These are phyloP conservation scores for Nakaseomyces nivariensis DNA, from an alignment of 1,139 yeast species.

Conservation along the genomic window DNA sequence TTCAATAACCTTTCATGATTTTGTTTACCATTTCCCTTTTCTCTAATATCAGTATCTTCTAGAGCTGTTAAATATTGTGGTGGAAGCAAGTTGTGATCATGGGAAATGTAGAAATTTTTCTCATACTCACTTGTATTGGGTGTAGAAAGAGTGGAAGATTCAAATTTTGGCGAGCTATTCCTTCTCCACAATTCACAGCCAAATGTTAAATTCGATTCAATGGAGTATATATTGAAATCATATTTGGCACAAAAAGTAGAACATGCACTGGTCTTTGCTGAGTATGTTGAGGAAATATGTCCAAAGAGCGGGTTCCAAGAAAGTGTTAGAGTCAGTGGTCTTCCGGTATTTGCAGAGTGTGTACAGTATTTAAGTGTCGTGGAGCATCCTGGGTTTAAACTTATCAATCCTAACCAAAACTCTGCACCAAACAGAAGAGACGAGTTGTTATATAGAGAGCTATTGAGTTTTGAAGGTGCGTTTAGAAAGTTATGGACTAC, in stretches of 20 bases:
- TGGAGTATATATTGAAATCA: constrained; percentile 85
- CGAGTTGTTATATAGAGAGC: constrained; percentile 34
- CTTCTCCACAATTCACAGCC: constrained; percentile 74
- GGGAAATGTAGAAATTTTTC: constrained; percentile 1
- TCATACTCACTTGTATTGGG: not conserved
- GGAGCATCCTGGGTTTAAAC: constrained; percentile 79
- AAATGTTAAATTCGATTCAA: constrained; percentile 73
- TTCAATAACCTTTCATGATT: constrained; percentile 20
- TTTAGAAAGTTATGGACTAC: constrained; percentile 61
- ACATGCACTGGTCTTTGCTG: constrained; percentile 68
- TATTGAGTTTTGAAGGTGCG: constrained; percentile 31
- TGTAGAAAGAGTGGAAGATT: not conserved
- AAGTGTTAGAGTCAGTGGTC: constrained; percentile 80
- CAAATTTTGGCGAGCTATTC: constrained; percentile 13
- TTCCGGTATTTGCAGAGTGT: constrained; percentile 75
- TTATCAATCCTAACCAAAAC: constrained; percentile 76
- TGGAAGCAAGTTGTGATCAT: not conserved
- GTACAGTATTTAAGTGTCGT: constrained; percentile 81
- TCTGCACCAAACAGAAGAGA: constrained; percentile 70
- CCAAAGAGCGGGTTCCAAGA: constrained; percentile 89
- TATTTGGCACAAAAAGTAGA: constrained; percentile 78
- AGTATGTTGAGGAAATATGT: constrained; percentile 78
- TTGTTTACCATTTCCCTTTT: constrained; percentile 18
- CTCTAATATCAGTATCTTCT: not conserved
- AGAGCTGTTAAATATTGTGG: not conserved